phyloP scores from a whole-genome alignment of 768 basidiomycete genomes.

The Trametes cubensis region DNA sequence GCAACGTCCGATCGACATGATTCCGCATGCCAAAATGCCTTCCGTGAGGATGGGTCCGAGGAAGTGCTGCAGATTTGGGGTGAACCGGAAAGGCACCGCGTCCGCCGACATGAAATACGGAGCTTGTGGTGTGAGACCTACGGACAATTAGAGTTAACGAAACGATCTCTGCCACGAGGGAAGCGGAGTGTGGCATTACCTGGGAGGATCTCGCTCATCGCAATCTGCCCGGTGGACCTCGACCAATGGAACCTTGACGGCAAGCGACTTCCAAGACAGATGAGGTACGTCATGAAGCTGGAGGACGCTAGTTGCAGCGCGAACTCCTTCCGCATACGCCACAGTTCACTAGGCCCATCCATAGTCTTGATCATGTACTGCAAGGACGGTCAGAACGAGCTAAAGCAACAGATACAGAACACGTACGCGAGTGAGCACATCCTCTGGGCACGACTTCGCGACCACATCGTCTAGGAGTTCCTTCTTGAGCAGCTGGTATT shows the following conservation, averaged over 20 bases:
- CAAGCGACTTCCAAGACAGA: constrained; percentile 80
- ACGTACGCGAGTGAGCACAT: constrained; percentile 78
- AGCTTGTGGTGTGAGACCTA: constrained; percentile 45
- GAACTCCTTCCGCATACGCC: constrained; percentile 98
- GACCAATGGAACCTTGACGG: constrained; percentile 89
- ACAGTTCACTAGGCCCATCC: constrained; percentile 80
- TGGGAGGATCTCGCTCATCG: constrained; percentile 92
- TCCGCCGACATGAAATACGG: constrained; percentile 78
- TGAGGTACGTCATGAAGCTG: constrained; percentile 90
- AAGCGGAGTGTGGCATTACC: constrained; percentile 43
- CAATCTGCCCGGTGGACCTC: constrained; percentile 84
- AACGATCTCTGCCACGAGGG: not conserved
- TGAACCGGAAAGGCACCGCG: constrained; percentile 94
- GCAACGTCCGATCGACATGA: constrained; percentile 89
- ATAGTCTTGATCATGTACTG: constrained; percentile 93
- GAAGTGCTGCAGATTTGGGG: constrained; percentile 95
- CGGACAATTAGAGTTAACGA: not conserved
- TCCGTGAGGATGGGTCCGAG: constrained; percentile 88
- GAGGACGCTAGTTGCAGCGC: constrained; percentile 84
- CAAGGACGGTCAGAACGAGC: not conserved
- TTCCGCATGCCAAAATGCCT: constrained; percentile 81
- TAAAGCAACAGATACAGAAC: not conserved
- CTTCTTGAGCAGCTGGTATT: constrained; percentile 73
- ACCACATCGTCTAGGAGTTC: constrained; percentile 89
- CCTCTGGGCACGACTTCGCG: constrained; percentile 87